These are phyloP conservation scores for Aspergillus ibericus DNA, from an alignment of 2,329 filamentous ascomycete genomes.

Conservation along the genomic window DNA sequence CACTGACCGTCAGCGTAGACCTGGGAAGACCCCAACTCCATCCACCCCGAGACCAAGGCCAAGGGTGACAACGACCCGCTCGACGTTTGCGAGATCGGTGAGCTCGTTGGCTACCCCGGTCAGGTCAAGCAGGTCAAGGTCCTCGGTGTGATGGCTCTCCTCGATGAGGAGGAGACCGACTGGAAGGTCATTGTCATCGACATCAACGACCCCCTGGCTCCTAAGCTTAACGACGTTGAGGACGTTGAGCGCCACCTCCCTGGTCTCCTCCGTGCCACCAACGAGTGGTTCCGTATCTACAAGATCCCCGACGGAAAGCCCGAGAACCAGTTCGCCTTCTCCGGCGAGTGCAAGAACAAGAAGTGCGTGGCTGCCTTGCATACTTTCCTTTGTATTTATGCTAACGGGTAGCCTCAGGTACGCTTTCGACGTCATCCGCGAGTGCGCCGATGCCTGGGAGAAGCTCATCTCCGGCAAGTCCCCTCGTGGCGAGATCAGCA, in stretches of 20 bases:
- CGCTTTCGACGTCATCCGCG: slow-evolving; percentile 90
- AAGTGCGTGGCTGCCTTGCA: slow-evolving; percentile 56
- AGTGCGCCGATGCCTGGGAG: slow-evolving; percentile 97
- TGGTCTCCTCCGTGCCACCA: slow-evolving; percentile 93
- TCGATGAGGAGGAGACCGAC: slow-evolving; percentile 99
- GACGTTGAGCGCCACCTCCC: slow-evolving; percentile 98
- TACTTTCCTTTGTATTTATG: not conserved
- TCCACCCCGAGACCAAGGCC: slow-evolving; percentile 98
- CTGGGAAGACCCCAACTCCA: slow-evolving; percentile 95
- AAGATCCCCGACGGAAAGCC: slow-evolving; percentile 99
- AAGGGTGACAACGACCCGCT: slow-evolving; percentile 99
- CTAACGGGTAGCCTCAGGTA: slow-evolving; percentile 57
- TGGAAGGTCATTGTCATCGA: slow-evolving; percentile 99
- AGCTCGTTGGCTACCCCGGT: slow-evolving; percentile 92
- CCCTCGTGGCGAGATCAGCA: slow-evolving; percentile 71
- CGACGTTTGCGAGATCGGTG: slow-evolving; percentile 98
- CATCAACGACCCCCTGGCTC: slow-evolving; percentile 91
- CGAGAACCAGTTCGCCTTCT: slow-evolving; percentile 99
- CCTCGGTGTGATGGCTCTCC: slow-evolving; percentile 96
- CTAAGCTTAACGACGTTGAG: slow-evolving; percentile 97
- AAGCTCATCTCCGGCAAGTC: slow-evolving; percentile 91
- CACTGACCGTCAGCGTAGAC: slow-evolving; percentile 58
- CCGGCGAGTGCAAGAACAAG: slow-evolving; percentile 99
- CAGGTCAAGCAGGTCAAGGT: slow-evolving; percentile 99
- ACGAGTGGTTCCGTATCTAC: slow-evolving; percentile 99